Conservation (phyloP, 2,329 filamentous ascomycete species). For the Malbranchea zuffiana region DNA sequence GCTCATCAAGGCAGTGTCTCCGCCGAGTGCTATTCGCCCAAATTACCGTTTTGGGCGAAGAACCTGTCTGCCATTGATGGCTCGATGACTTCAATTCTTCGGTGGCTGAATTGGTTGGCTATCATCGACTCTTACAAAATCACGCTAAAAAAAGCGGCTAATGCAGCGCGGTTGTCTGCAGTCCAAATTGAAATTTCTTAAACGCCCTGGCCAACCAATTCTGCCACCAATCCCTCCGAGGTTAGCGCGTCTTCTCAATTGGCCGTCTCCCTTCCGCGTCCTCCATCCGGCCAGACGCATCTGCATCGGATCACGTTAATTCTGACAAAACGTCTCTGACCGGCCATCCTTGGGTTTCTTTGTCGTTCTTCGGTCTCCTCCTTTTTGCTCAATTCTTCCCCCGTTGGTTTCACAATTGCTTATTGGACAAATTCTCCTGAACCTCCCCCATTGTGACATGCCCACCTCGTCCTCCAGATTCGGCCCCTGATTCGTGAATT, state of each 20-base stretch:
- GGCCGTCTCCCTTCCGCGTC: constrained; percentile 6
- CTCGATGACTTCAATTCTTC: too few relatives aligned
- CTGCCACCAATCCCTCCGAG: not conserved
- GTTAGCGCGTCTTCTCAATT: constrained; percentile 2
- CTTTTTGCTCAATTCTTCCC: constrained; percentile 10
- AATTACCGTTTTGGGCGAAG: too few relatives aligned
- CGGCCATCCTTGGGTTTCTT: not conserved
- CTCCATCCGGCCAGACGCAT: constrained; percentile 20
- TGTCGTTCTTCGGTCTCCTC: not conserved
- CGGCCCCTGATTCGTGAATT: too few relatives aligned
- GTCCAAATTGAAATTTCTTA: constrained; percentile 20
- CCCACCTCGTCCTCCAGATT: too few relatives aligned
- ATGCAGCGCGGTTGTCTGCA: constrained; percentile 16
- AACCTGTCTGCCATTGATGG: too few relatives aligned
- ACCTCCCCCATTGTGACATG: not conserved
- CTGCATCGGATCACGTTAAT: constrained; percentile 27
- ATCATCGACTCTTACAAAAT: constrained; percentile 9
- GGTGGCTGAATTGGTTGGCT: constrained; percentile 34
- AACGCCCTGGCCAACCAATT: too few relatives aligned
- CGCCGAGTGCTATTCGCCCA: too few relatives aligned
- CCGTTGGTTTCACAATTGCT: constrained; percentile 1
- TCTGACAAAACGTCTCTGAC: not conserved
- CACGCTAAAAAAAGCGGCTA: constrained; percentile 4
- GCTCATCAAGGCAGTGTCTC: too few relatives aligned
- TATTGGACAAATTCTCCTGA: not conserved